Conservation (phyloP, 768 basidiomycete genomes). For the Boletus eberwhitei region DNA sequence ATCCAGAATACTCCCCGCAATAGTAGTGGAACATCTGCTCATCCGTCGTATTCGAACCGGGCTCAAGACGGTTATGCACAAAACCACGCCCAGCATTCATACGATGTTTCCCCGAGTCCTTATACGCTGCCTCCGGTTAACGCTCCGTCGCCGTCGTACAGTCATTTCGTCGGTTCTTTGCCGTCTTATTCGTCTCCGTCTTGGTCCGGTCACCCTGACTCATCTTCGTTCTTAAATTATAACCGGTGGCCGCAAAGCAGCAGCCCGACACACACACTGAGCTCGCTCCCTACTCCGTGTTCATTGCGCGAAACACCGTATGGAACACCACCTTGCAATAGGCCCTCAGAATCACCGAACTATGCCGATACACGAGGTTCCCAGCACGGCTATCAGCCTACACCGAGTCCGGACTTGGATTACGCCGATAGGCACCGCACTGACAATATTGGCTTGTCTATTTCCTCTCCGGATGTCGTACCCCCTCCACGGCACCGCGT, state of each 20-base stretch:
- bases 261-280: slow-evolving; percentile 28
- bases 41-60: slow-evolving; percentile 26
- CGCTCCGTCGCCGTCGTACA: slow-evolving; percentile 26
- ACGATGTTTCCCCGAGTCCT: slow-evolving; percentile 26
- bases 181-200: slow-evolving; percentile 27
- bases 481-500: slow-evolving; percentile 56
- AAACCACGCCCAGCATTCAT: slow-evolving; percentile 25
- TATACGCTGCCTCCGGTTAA: slow-evolving; percentile 34
- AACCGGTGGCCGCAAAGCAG: slow-evolving; percentile 29
- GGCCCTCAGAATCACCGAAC: slow-evolving; percentile 37
- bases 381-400: slow-evolving; percentile 39
- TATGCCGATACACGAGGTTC: slow-evolving; percentile 27
- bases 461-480: slow-evolving; percentile 41
- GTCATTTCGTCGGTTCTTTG: slow-evolving; percentile 22
- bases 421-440: slow-evolving; percentile 36
- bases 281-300: slow-evolving; percentile 24
- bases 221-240: slow-evolving; percentile 30
- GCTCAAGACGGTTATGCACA: slow-evolving; percentile 26
- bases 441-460: slow-evolving; percentile 28
- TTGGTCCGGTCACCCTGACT: slow-evolving; percentile 29
- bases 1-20: slow-evolving; percentile 28
- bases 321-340: slow-evolving; percentile 28
- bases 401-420: slow-evolving; percentile 36
- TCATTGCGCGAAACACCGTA: slow-evolving; percentile 31
- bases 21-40: slow-evolving; percentile 14